Base-by-base conservation (phyloP, 495 filamentous ascomycete genomes). In the Xylaria sp. region DNA sequence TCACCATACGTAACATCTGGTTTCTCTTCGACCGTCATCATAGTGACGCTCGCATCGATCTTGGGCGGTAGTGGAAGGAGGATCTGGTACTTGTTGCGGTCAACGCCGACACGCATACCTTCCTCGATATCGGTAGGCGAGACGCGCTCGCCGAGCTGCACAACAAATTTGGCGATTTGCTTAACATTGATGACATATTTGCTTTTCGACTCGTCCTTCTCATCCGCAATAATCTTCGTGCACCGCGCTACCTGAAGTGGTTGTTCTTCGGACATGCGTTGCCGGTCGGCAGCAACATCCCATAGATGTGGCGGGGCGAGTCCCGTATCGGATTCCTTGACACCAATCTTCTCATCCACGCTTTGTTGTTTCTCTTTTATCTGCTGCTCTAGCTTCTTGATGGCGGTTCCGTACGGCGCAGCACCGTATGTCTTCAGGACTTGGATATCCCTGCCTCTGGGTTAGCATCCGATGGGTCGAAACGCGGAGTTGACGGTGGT, bases 111-210 rank as follows among this genome's bases (percentile, higher is more conserved):
- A 75, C 96, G 88, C 96, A 99, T 99, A 73, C 97, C 96, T 80
- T 99, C 96, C 78, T 99, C 96, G 78, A 99, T 98, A 90, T 99
- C 96, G 76, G 95, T 98, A 50, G 96, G 97, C 80, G 92, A 95
- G 71, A 99, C 95, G 61, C 97, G 91, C 80, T 99, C 96, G 73
- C 96, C 96, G 63, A 99, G 89, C 82, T 98, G 97, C 77, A 99
- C 96, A 57, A 99, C 96, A 76, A 99, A 99, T 83, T 99, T 99
- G 79, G 96, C 96, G 72, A 99, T 98, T 81, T 99, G 96, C 84
- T 99, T 99, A 74, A 99, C 96, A 82, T 98, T 99, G 88, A 99
- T 99, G 78, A 99, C 95, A 86, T 99, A 99, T 90, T 98, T 98
- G 89, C 92, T 96, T 89, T 99, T 99, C 75, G 97, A 93, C 40